phyloP scores from a whole-genome alignment of 768 basidiomycete species.

The Lactarius quietus region DNA sequence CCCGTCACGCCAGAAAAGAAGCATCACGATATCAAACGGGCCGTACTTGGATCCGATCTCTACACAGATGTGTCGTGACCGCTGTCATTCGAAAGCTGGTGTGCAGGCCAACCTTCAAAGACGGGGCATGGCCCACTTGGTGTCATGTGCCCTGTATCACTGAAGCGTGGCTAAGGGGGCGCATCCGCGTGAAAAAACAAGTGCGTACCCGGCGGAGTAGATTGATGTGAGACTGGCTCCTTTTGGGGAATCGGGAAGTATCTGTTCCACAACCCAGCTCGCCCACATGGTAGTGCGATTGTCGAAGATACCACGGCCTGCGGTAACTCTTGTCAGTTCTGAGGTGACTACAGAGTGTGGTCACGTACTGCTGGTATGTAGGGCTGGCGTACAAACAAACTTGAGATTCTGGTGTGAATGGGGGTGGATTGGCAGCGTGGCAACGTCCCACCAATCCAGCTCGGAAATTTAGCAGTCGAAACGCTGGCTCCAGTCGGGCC shows the following conservation, averaged over 20 bases:
- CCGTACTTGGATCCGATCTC: constrained; percentile 40
- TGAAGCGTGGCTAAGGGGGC: constrained; percentile 15
- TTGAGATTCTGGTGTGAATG: constrained; percentile 18
- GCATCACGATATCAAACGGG: no score
- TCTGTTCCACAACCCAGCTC: constrained; percentile 39
- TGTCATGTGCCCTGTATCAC: constrained; percentile 40
- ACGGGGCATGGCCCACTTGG: constrained; percentile 36
- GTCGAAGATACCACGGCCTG: constrained; percentile 37
- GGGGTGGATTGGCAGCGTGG: constrained; percentile 24
- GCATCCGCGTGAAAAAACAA: not conserved
- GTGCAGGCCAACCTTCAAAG: constrained; percentile 32
- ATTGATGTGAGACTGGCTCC: constrained; percentile 23
- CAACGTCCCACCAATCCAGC: constrained; percentile 43
- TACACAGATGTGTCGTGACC: constrained; percentile 13
- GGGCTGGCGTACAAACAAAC: constrained; percentile 42
- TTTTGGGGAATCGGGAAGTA: constrained; percentile 20
- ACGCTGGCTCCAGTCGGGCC: constrained; percentile 30
- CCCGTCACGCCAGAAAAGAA: constrained; percentile 46
- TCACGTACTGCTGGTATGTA: constrained; percentile 40
- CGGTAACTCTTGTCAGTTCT: no score
- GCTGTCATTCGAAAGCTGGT: not conserved
- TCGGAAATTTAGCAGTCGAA: constrained; percentile 38
- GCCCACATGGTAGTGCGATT: constrained; percentile 36
- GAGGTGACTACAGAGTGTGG: not conserved
- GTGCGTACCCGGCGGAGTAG: constrained; percentile 33